A percentile compares a stretch with the other conserved stretches of the same genome.
Conservation (phyloP, 768 basidiomycete genomes). For the Dioszegia crocea region DNA sequence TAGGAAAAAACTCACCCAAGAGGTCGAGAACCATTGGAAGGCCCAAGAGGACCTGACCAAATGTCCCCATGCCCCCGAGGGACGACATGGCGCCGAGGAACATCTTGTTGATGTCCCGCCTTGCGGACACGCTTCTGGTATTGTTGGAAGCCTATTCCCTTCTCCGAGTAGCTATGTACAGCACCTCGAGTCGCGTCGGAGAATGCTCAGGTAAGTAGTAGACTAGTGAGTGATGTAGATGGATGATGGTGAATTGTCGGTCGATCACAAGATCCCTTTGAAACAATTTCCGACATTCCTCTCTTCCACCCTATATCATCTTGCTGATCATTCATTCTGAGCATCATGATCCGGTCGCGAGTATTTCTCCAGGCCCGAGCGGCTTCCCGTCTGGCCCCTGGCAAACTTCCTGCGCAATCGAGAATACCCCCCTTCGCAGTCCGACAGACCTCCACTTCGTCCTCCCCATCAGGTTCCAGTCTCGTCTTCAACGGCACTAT, state of each 20-base stretch:
- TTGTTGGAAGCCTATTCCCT: no score
- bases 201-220: no score
- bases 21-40: conserved; percentile 49
- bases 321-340: no score
- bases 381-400: background rate
- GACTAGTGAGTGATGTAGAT: no score
- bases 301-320: no score
- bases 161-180: no score
- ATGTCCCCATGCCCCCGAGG: conserved; percentile 37
- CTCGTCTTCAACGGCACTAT: conserved; percentile 7
- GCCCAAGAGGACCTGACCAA: conserved; percentile 44
- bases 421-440: background rate
- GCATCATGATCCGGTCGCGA: background rate
- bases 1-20: conserved; percentile 27
- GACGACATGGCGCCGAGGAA: conserved; percentile 19
- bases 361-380: background rate
- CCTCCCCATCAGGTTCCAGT: background rate
- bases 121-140: no score
- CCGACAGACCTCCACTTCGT: conserved; percentile 3
- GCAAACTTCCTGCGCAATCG: background rate
- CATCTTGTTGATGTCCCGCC: conserved; percentile 14
- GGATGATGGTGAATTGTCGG: no score
- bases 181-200: no score
- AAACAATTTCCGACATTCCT: no score
- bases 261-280: no score